These are phyloP conservation scores for Beauveria asiatica DNA, from an alignment of 2,329 filamentous ascomycete genomes.

Conservation along the genomic window DNA sequence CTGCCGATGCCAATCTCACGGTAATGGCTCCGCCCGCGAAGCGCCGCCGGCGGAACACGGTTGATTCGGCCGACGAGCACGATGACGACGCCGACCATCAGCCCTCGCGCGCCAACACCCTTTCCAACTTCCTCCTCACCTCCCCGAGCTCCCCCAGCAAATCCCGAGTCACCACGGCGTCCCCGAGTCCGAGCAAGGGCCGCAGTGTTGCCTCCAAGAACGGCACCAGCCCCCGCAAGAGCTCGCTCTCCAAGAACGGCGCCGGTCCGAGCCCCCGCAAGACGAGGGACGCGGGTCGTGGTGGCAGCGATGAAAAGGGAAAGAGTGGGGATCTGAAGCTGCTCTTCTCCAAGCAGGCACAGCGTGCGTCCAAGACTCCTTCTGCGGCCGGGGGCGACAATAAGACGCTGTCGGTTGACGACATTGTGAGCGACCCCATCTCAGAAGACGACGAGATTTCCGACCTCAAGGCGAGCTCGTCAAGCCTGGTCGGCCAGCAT, in stretches of 20 bases:
- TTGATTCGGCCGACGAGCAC: constrained; percentile 42
- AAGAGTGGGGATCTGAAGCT: constrained; percentile 49
- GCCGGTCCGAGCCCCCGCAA: constrained; percentile 31
- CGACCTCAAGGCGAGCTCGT: constrained; percentile 38
- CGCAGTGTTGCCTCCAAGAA: constrained; percentile 11
- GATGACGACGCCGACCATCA: constrained; percentile 26
- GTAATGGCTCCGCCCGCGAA: constrained; percentile 51
- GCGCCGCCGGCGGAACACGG: constrained; percentile 49
- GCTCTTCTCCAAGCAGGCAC: constrained; percentile 54
- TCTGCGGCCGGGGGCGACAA: constrained; percentile 19
- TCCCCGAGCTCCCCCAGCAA: constrained; percentile 38
- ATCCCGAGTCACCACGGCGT: constrained; percentile 24
- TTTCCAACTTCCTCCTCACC: constrained; percentile 45
- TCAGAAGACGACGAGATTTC: constrained; percentile 52
- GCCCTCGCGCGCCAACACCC: constrained; percentile 33
- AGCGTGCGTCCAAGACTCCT: constrained; percentile 31
- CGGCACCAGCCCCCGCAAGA: constrained; percentile 18
- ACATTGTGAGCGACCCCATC: constrained; percentile 47
- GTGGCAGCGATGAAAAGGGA: constrained; percentile 36
- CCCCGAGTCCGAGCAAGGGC: constrained; percentile 34
- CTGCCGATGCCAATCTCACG: constrained; percentile 23
- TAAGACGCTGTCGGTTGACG: constrained; percentile 30
- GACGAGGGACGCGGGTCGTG: constrained; percentile 28
- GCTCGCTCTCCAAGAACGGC: constrained; percentile 21
- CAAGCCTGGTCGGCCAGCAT: constrained; percentile 48